Evolutionary conservation across 805 yeast species (phyloP).

Genomic region (Myxozyma neotropica): DNA sequence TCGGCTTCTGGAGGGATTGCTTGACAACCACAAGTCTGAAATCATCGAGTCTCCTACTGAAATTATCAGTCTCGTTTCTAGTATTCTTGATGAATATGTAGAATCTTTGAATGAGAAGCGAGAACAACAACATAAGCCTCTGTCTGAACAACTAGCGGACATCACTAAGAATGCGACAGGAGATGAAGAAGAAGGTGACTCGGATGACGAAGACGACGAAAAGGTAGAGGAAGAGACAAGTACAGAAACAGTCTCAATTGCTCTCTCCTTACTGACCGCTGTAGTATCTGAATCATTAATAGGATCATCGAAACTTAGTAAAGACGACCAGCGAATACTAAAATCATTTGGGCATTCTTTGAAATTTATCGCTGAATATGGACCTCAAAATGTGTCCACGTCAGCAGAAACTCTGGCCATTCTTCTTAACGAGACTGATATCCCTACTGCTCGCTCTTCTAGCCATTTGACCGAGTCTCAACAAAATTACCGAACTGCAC

Average conservation of each 20-base stretch:
- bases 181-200: constrained; percentile 37
- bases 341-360: constrained; percentile 26
- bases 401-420: constrained; percentile 31
- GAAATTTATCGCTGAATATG: constrained; percentile 28
- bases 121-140: constrained; percentile 47
- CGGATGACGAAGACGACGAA: constrained; percentile 39
- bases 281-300: constrained; percentile 38
- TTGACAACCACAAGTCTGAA: constrained; percentile 58
- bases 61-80: constrained; percentile 54
- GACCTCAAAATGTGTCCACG: constrained; percentile 22
- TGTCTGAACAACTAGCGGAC: constrained; percentile 16
- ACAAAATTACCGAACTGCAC: constrained; percentile 56
- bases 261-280: constrained; percentile 41
- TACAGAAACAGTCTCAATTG: constrained; percentile 40
- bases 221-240: constrained; percentile 38
- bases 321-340: constrained; percentile 20
- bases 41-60: constrained; percentile 60
- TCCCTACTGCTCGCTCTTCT: neutral
- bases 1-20: constrained; percentile 63
- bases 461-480: constrained; percentile 28
- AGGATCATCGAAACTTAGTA: constrained; percentile 12
- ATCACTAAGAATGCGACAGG: constrained; percentile 1
- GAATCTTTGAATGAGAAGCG: constrained; percentile 35
- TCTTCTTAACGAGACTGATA: constrained; percentile 25
- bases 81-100: constrained; percentile 45